Conservation (phyloP, 345 rosid genomes). For the Crucihimalaya himalaica region DNA sequence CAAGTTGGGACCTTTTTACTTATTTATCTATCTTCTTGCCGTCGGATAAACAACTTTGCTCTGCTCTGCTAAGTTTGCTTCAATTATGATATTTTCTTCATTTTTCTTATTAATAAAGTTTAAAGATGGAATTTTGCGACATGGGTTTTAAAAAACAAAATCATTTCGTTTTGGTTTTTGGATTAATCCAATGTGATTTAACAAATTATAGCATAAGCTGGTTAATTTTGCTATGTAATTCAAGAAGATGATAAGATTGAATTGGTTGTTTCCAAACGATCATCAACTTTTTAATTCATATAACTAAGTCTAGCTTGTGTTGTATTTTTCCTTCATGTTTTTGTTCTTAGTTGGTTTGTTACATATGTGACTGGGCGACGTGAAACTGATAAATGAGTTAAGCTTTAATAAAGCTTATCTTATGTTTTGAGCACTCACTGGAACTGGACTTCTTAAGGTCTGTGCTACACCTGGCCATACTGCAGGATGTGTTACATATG, state of each 20-base stretch:
- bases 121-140: conserved; percentile 7
- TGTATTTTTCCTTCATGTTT: too few relatives aligned
- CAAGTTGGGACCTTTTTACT: conserved; percentile 16
- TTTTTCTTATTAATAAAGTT: neutral
- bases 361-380: conserved; percentile 70
- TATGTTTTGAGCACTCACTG: conserved; percentile 88
- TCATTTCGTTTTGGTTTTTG: neutral
- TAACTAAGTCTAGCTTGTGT: too few relatives aligned
- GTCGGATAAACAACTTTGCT: neutral
- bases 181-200: neutral
- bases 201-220: neutral
- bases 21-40: neutral
- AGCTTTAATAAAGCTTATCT: conserved; percentile 67
- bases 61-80: conserved; percentile 3
- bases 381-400: conserved; percentile 54
- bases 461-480: neutral
- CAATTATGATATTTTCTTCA: neutral
- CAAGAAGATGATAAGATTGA: neutral
- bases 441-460: conserved; percentile 79
- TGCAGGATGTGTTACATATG: conserved; percentile 85
- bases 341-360: conserved; percentile 42
- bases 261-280: too few relatives aligned
- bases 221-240: neutral
- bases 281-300: too few relatives aligned
- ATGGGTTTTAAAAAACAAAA: neutral